Conservation (phyloP, 257 asterid genomes). For the Solanum pinnatisectum region DNA sequence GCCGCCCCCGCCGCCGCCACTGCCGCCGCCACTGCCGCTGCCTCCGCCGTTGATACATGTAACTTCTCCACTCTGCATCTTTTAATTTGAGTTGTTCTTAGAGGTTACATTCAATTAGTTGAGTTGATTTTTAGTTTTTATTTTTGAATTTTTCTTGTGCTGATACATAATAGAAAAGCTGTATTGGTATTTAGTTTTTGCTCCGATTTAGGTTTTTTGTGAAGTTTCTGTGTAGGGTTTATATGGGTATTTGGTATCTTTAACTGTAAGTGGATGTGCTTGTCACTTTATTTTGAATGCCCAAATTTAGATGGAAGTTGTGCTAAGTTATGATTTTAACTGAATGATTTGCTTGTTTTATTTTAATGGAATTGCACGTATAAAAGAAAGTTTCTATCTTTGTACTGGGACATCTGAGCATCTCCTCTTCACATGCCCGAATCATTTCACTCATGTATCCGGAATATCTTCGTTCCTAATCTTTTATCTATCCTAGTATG, state of each 20-base stretch:
- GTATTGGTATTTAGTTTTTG: background rate
- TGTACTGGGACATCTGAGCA: background rate
- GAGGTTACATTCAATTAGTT: background rate
- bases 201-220: background rate
- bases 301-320: background rate
- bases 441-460: background rate
- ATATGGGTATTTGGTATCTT: background rate
- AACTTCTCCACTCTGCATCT: background rate
- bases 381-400: background rate
- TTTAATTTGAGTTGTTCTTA: background rate
- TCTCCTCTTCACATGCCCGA: background rate
- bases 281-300: background rate
- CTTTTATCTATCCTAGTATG: background rate
- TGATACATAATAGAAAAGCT: background rate
- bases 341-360: background rate
- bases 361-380: background rate
- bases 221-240: background rate
- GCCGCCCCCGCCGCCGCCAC: background rate
- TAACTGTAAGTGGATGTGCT: background rate
- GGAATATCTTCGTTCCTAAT: background rate
- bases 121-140: background rate
- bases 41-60: background rate
- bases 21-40: background rate
- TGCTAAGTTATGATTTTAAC: background rate
- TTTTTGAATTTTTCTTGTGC: background rate